A percentile compares a stretch with the other conserved stretches of the same genome.
Conservation (phyloP, 441 rosid species). For the Pelargonium fulgidum region DNA sequence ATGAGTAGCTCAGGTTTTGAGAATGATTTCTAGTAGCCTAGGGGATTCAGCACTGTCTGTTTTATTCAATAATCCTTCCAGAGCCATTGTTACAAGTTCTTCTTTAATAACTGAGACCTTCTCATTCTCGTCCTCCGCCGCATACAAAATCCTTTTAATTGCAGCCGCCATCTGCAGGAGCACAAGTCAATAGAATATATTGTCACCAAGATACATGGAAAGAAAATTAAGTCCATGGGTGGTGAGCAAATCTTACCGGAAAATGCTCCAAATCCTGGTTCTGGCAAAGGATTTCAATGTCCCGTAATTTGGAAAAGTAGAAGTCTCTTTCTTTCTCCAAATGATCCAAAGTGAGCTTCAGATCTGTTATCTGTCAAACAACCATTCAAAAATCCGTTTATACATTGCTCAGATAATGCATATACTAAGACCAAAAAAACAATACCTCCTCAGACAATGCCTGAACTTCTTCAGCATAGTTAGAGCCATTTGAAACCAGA, state of each 20-base stretch:
- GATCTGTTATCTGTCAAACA: neutral
- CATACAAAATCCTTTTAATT: neutral
- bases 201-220: neutral
- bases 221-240: too few relatives aligned
- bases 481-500: neutral
- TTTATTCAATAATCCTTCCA: neutral
- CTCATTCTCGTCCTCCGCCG: conserved; percentile 1
- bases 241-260: neutral
- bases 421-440: neutral
- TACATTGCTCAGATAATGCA: neutral
- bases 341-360: conserved; percentile 1
- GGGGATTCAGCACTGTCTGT: neutral
- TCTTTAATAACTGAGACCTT: conserved; percentile 5
- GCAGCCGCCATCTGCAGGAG: neutral
- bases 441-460: neutral
- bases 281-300: neutral
- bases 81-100: neutral
- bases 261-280: neutral
- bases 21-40: neutral
- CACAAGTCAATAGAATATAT: neutral
- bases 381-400: neutral
- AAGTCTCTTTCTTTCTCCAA: conserved; percentile 1
- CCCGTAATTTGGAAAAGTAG: conserved; percentile 1
- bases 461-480: neutral
- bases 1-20: neutral